A percentile compares a stretch with the other conserved stretches of the same genome.
phyloP scores from a whole-genome alignment of 257 asterid genomes.

The Solanum ossicruentum region DNA sequence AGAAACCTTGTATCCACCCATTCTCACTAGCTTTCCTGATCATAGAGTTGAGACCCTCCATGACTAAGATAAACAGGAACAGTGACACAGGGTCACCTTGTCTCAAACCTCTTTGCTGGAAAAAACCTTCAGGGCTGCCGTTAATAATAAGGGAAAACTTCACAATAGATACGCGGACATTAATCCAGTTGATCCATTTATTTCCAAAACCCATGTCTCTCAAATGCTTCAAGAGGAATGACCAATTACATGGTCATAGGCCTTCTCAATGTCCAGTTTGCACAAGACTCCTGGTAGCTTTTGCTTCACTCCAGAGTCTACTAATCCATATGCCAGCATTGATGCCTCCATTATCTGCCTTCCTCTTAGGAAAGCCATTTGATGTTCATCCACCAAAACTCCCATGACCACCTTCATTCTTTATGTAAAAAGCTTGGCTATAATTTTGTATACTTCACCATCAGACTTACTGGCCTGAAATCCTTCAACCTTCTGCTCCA shows the following conservation, averaged over 20 bases:
- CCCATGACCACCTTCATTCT: too few relatives aligned
- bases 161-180: neutral
- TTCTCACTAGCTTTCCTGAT: neutral
- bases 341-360: neutral
- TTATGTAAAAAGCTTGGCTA: neutral
- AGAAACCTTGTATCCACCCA: neutral
- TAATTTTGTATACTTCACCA: neutral
- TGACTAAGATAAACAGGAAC: neutral
- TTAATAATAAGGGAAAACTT: neutral
- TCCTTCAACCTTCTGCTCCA: neutral
- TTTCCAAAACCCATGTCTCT: neutral
- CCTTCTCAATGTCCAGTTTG: neutral
- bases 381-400: neutral
- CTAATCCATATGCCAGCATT: neutral
- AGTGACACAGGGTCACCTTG: neutral
- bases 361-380: neutral
- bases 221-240: neutral
- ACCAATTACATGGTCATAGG: neutral
- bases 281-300: neutral
- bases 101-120: too few relatives aligned
- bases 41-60: neutral
- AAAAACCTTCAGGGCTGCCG: neutral
- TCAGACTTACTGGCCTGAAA: neutral
- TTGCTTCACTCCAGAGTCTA: neutral
- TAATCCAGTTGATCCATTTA: neutral